phyloP scores from a whole-genome alignment of 225 moss, liverwort and hornwort genomes.

The Rhytidiadelphus loreus region DNA sequence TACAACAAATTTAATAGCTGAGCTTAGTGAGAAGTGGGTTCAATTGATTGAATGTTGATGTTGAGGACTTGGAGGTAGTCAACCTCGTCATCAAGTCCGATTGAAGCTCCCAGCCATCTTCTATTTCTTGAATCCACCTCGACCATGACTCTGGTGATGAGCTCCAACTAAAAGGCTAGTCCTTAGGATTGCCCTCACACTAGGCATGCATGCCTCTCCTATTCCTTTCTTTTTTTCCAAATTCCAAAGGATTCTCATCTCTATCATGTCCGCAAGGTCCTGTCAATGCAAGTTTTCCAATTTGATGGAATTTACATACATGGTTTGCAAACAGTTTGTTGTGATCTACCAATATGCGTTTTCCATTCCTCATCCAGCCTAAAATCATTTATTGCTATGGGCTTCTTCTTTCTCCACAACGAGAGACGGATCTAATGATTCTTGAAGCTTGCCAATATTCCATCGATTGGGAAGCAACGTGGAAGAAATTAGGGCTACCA shows the following conservation, averaged over 20 bases:
- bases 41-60: neutral
- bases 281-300: neutral
- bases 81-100: neutral
- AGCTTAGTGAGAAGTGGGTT: neutral
- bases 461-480: neutral
- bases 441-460: neutral
- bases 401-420: neutral
- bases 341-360: neutral
- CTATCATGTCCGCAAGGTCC: neutral
- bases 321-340: neutral
- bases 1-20: neutral
- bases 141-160: neutral
- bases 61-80: neutral
- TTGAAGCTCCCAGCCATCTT: neutral
- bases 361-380: neutral
- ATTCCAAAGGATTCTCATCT: neutral
- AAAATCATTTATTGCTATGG: neutral
- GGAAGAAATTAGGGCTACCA: neutral
- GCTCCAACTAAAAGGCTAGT: neutral
- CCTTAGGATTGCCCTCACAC: neutral
- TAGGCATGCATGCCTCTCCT: neutral
- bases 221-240: neutral
- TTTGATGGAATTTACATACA: neutral
- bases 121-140: neutral
- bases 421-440: neutral